phyloP scores from a whole-genome alignment of 2,329 filamentous ascomycete genomes.

The Scortechinia acanthostroma region DNA sequence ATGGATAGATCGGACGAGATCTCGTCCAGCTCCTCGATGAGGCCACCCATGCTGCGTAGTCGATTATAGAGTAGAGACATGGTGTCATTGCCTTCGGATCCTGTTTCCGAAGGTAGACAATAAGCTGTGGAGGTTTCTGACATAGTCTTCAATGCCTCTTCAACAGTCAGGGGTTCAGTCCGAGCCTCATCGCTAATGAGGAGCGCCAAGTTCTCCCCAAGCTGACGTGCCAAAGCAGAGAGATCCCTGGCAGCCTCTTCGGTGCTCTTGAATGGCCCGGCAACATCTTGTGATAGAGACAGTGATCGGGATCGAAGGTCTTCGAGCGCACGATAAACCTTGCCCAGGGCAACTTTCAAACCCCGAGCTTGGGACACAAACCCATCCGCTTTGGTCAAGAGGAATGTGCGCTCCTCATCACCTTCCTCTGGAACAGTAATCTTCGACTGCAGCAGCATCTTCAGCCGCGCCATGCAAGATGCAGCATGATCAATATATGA shows the following conservation, averaged over 20 bases:
- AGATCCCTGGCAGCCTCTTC: not conserved
- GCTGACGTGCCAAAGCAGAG: not conserved
- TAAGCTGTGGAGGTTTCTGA: not conserved
- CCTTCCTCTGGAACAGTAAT: conserved; percentile 23
- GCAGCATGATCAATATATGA: conserved; percentile 46
- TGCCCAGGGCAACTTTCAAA: conserved; percentile 47
- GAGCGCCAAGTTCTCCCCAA: not conserved
- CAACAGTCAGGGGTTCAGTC: not conserved
- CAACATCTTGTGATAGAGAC: conserved; percentile 27
- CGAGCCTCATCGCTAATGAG: not conserved
- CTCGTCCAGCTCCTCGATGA: conserved; percentile 39
- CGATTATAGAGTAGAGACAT: conserved; percentile 13
- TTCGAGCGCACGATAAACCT: conserved; percentile 42
- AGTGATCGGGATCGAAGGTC: conserved; percentile 45
- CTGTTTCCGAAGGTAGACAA: not conserved
- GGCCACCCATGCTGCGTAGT: conserved; percentile 32
- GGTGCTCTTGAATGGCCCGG: not conserved
- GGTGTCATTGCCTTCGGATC: not conserved
- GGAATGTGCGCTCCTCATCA: conserved; percentile 22
- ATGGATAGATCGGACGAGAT: conserved; percentile 36
- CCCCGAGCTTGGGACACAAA: conserved; percentile 43
- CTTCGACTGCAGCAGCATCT: conserved; percentile 33
- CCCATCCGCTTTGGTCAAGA: conserved; percentile 39
- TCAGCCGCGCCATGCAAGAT: conserved; percentile 36
- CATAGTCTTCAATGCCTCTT: not conserved